phyloP scores from a whole-genome alignment of 352 stramenopile genomes.

The Pythium rishiriense region DNA sequence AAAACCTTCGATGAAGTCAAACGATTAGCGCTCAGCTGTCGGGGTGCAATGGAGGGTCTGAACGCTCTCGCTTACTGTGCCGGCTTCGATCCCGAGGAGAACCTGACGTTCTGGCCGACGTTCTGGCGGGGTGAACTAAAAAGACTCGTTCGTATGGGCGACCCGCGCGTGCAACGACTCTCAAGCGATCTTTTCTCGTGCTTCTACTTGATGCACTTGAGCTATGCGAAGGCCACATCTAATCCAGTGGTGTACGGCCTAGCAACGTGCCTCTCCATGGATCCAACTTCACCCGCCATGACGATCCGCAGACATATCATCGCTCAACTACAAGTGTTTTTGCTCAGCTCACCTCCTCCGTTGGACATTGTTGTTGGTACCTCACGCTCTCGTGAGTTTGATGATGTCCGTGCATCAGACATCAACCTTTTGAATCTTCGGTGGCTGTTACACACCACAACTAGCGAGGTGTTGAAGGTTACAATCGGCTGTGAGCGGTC shows the following conservation, averaged over 20 bases:
- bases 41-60: neutral
- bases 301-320: neutral
- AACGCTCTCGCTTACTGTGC: constrained; percentile 2
- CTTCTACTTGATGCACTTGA: neutral
- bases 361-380: neutral
- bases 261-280: neutral
- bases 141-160: neutral
- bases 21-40: neutral
- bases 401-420: neutral
- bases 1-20: too few species aligned
- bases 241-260: neutral
- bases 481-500: too few species aligned
- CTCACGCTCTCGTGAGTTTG: neutral
- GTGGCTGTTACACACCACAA: too few species aligned
- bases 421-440: too few species aligned
- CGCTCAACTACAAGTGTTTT: neutral
- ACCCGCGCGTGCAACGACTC: neutral
- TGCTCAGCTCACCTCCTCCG: neutral
- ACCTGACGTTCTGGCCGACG: neutral
- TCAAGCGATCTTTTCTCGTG: neutral
- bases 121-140: neutral
- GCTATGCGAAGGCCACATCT: too few species aligned
- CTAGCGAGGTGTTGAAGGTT: too few species aligned
- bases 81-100: constrained; percentile 9
- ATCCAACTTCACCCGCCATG: neutral